These are phyloP conservation scores for Neonectria punicea DNA, from an alignment of 2,329 filamentous ascomycete species.

Conservation along the genomic window DNA sequence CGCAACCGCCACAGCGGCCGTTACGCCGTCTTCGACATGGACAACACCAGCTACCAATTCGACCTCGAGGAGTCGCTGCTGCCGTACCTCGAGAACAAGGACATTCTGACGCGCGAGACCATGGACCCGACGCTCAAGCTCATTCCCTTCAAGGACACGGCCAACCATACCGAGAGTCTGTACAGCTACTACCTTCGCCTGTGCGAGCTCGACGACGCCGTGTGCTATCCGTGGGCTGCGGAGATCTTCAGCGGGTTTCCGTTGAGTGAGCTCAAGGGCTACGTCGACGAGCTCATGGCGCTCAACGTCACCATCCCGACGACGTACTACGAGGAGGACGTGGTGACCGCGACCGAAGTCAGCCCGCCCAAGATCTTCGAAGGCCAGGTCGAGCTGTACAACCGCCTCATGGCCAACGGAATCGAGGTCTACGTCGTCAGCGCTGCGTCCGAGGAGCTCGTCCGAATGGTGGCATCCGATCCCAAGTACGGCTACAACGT, in stretches of 20 bases:
- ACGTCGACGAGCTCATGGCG: constrained; percentile 59
- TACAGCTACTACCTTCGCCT: constrained; percentile 59
- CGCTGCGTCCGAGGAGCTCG: constrained; percentile 56
- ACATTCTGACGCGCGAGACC: constrained; percentile 52
- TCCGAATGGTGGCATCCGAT: constrained; percentile 58
- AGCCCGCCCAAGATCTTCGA: constrained; percentile 50
- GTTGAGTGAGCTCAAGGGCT: constrained; percentile 57
- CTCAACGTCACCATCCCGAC: constrained; percentile 50
- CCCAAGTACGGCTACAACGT: constrained; percentile 59
- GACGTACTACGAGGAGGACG: constrained; percentile 50
- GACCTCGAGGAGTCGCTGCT: constrained; percentile 57
- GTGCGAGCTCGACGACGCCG: constrained; percentile 52
- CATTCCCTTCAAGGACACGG: constrained; percentile 55
- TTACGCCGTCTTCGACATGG: constrained; percentile 57
- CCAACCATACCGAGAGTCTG: constrained; percentile 51
- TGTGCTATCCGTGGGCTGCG: constrained; percentile 57
- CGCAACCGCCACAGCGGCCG: constrained; percentile 50
- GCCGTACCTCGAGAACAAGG: constrained; percentile 55
- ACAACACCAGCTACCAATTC: constrained; percentile 56
- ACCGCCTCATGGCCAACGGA: constrained; percentile 54
- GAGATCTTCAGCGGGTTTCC: constrained; percentile 55
- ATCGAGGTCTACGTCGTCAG: constrained; percentile 57
- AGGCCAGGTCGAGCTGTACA: constrained; percentile 56
- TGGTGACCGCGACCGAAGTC: constrained; percentile 43
- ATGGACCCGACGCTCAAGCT: constrained; percentile 54